A percentile compares a stretch with the other conserved stretches of the same genome.
Conservation (phyloP, 441 rosid genomes). For the Adansonia madagascariensis region DNA sequence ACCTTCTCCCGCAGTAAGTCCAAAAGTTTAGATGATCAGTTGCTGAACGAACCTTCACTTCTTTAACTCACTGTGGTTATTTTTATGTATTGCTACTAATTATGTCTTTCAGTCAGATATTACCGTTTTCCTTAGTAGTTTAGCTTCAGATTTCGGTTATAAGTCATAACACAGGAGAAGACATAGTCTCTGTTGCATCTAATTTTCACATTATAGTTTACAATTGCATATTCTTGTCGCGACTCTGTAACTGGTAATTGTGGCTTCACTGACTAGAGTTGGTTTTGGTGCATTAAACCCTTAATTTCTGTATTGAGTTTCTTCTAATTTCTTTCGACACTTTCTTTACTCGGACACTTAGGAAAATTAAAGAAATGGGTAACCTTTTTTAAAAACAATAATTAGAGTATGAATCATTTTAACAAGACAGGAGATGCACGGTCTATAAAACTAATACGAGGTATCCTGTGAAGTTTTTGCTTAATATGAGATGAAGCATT, state of each 20-base stretch:
- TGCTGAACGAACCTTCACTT: not conserved
- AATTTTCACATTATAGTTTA: not conserved
- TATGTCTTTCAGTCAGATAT: not conserved
- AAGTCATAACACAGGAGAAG: not conserved
- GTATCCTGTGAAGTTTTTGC: not conserved
- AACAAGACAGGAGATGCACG: not conserved
- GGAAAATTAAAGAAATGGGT: not conserved
- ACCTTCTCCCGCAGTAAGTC: conserved; percentile 83
- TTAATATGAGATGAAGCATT: not conserved
- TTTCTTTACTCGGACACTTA: not conserved
- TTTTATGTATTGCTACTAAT: not conserved
- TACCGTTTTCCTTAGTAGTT: not conserved
- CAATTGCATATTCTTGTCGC: not conserved
- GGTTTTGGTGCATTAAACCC: conserved; percentile 3
- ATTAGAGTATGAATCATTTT: not conserved
- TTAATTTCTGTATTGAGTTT: not conserved
- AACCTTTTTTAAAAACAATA: not conserved
- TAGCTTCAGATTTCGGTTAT: not conserved
- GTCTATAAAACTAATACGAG: not conserved
- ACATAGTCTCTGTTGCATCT: not conserved
- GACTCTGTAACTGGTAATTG: not conserved
- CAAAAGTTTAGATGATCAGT: not conserved
- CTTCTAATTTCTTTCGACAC: not conserved
- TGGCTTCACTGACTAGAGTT: not conserved
- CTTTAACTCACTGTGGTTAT: not conserved